These are phyloP conservation scores for Malania oleifera DNA, from an alignment of 164 flowering plant genomes.

Conservation along the genomic window DNA sequence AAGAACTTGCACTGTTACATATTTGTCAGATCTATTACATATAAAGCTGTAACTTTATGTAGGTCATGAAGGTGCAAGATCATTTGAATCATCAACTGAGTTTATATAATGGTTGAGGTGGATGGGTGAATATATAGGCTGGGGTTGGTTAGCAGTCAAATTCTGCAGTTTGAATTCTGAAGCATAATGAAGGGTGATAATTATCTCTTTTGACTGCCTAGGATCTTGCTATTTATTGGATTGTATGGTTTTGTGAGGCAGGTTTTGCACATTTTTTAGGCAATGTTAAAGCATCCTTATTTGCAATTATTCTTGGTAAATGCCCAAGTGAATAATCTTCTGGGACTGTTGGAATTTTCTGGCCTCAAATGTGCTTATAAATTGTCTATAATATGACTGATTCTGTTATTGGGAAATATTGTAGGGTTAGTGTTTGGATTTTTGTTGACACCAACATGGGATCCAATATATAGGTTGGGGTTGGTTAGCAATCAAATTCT, in stretches of 20 bases:
- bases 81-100: too few relatives aligned
- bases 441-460: too few relatives aligned
- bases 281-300: background rate
- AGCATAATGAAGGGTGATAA: conserved; percentile 4
- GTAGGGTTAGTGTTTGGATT: too few relatives aligned
- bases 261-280: conserved; percentile 14
- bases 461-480: conserved; percentile 7
- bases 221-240: conserved; percentile 20
- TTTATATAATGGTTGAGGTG: background rate
- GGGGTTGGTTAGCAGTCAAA: conserved; percentile 16
- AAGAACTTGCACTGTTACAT: conserved; percentile 1
- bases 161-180: conserved; percentile 14
- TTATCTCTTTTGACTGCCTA: background rate
- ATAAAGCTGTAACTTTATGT: conserved; percentile 5
- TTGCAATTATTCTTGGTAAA: conserved; percentile 6
- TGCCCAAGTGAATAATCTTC: too few relatives aligned
- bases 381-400: too few relatives aligned
- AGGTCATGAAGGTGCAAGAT: background rate
- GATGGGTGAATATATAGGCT: conserved; percentile 8
- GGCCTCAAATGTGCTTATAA: too few relatives aligned
- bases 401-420: too few relatives aligned
- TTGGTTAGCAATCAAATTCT: conserved; percentile 17
- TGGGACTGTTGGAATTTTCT: too few relatives aligned
- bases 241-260: conserved; percentile 21
- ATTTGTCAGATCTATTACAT: conserved; percentile 8